These are phyloP conservation scores for Penicillium glabrum DNA, from an alignment of 2,329 filamentous ascomycete genomes.

Conservation along the genomic window DNA sequence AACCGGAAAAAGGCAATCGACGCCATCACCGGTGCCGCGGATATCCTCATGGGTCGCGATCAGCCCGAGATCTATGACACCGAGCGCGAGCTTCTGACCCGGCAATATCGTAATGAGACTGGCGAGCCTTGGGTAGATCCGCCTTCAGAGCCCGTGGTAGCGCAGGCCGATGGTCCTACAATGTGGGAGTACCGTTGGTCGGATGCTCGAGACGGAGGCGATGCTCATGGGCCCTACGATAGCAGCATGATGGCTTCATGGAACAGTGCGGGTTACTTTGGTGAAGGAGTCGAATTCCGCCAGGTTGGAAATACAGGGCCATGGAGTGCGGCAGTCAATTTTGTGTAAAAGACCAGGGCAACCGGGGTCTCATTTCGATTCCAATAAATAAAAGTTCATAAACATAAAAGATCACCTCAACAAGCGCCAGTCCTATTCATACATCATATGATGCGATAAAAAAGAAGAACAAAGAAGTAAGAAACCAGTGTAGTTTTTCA, in stretches of 20 bases:
- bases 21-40: constrained; percentile 83
- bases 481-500: constrained; percentile 18
- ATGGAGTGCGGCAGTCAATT: constrained; percentile 56
- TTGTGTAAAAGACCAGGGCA: constrained; percentile 44
- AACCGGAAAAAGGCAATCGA: constrained; percentile 73
- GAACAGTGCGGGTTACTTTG: constrained; percentile 91
- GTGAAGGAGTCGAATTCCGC: constrained; percentile 77
- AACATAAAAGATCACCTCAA: constrained; percentile 24
- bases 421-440: constrained; percentile 40
- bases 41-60: constrained; percentile 78
- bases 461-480: constrained; percentile 21
- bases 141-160: constrained; percentile 20
- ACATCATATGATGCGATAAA: constrained; percentile 34
- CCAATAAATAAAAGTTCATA: constrained; percentile 15
- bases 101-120: constrained; percentile 80
- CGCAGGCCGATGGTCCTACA: constrained; percentile 38
- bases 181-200: constrained; percentile 94
- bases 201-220: constrained; percentile 77
- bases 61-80: constrained; percentile 89
- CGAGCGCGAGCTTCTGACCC: constrained; percentile 77
- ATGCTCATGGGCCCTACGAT: constrained; percentile 85
- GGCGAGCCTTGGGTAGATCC: constrained; percentile 78
- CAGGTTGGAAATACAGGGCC: constrained; percentile 54
- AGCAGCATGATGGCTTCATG: constrained; percentile 82
- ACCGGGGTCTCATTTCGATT: constrained; percentile 17